Base-by-base conservation (phyloP, 306 rosid species). In the Sindora glabra region DNA sequence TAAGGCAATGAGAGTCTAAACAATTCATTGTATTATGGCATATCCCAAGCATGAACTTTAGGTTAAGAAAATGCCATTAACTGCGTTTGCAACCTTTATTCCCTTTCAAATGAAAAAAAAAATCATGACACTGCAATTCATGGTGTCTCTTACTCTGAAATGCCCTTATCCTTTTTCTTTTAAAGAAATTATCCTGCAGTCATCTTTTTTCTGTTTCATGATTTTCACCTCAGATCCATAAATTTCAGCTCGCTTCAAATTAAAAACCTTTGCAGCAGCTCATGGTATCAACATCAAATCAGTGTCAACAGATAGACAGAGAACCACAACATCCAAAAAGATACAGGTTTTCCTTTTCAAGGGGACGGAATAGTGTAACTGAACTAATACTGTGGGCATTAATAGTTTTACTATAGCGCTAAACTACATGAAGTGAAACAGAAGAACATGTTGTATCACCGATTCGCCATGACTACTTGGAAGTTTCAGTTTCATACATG, bases 141-240 rank as follows among this genome's bases (percentile, higher is more conserved):
- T 48, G 64, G 71, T 56, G 68, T 44, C 68, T 61, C 14, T 54
- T n/a, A n/a, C n/a, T n/a, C n/a, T n/a, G n/a, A 36, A 29, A 40
- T 23, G 68, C 45, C 44, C 46, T 56, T 67, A 45, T 67, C 57
- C n/a, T n/a, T n/a, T n/a, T n/a, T 63, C 60, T 65, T 22, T 27
- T 11, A 24, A 68, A 50, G 33, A 7, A n/a, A n/a, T 22, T 30
- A 32, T 65, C 56, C 51, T 52, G 16, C 47, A 39, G 62, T 23
- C 27, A 50, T 26, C 48, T 36, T 69, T 44, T 30, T 23, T 21
- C 30, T 65, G 21, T 49, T 23, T 19, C 9, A 41, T 54, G 37
- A 56, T 45, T 67, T 56, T 52, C 56, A 48, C 51, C 45, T 26
- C 54, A 34, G 57, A 68, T 66, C 74, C 62, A 67, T 51, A 62